These are phyloP conservation scores for Leptoxyphium fumago DNA, from an alignment of 2,329 filamentous ascomycete genomes.

Conservation along the genomic window DNA sequence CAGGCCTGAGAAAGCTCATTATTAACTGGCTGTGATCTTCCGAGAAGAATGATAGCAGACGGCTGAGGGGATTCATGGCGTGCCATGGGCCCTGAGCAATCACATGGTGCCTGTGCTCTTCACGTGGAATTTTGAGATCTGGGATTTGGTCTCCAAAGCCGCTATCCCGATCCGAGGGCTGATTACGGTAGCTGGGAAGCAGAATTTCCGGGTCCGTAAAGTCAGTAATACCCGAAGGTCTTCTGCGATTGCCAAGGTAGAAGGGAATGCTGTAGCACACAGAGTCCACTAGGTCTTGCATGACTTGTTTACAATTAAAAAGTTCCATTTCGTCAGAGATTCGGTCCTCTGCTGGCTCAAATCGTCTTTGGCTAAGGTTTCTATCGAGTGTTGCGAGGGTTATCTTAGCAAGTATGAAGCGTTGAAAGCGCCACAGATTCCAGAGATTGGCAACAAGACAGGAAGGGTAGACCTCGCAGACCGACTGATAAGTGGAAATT, in stretches of 20 bases:
- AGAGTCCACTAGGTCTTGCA: not conserved
- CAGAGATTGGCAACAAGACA: conserved; percentile 1
- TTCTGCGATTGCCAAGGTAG: conserved; percentile 1
- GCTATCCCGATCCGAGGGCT: not conserved
- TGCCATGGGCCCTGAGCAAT: conserved; percentile 1
- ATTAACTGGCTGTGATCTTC: not conserved
- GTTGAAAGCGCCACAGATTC: conserved; percentile 1
- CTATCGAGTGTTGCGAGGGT: not conserved
- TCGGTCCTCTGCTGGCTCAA: no score
- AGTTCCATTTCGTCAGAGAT: not conserved
- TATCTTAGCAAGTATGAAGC: not conserved
- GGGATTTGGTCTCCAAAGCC: not conserved
- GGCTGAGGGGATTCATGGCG: not conserved
- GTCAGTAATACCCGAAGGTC: not conserved
- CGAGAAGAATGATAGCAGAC: not conserved
- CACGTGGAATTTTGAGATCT: not conserved
- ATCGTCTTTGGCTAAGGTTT: no score
- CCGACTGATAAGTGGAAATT: not conserved
- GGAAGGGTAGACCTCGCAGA: conserved; percentile 1
- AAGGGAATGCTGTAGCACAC: conserved; percentile 1
- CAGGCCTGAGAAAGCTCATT: not conserved
- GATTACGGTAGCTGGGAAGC: not conserved
- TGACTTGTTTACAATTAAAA: not conserved
- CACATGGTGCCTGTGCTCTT: not conserved
- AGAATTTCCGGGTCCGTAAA: not conserved